Conservation (phyloP, 2,329 filamentous ascomycete species). For the Talaromyces albobiverticillius region DNA sequence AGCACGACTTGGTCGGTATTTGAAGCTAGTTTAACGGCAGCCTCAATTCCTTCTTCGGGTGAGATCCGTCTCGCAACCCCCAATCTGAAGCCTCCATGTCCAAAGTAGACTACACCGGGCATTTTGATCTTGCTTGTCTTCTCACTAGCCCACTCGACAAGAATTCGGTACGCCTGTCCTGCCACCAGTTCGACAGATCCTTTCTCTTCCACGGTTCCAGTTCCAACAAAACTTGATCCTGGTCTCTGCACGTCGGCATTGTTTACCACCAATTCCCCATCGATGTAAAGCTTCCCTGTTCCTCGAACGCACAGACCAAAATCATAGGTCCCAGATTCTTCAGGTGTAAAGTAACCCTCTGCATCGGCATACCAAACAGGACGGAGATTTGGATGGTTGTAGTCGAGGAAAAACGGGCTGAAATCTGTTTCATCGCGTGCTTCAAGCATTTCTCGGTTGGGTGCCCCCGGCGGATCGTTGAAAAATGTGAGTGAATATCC, state of each 20-base stretch:
- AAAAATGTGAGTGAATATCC: neutral
- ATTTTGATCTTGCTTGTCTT: conserved; percentile 57
- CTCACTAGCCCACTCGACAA: conserved; percentile 56
- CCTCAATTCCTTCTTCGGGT: neutral
- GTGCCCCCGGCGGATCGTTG: neutral
- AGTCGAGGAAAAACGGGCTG: conserved; percentile 49
- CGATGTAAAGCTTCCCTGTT: conserved; percentile 62
- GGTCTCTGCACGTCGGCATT: conserved; percentile 63
- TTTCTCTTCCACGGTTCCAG: conserved; percentile 62
- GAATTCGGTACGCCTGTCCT: conserved; percentile 57
- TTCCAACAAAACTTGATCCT: conserved; percentile 64
- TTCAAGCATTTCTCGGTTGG: neutral
- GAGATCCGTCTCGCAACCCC: conserved; percentile 42
- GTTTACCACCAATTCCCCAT: conserved; percentile 62
- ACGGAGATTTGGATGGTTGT: conserved; percentile 52
- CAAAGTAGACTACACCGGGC: conserved; percentile 52
- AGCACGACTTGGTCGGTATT: conserved; percentile 74
- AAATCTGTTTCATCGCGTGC: neutral
- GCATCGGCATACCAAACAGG: conserved; percentile 60
- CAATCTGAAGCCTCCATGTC: conserved; percentile 60
- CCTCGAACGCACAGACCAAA: conserved; percentile 66
- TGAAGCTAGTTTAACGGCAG: conserved; percentile 64
- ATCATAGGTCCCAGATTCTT: conserved; percentile 61
- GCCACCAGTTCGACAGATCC: conserved; percentile 57
- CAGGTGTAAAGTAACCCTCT: conserved; percentile 59